Conservation (phyloP, 192 early-diverging fungal species). For the Backusella luteola region DNA sequence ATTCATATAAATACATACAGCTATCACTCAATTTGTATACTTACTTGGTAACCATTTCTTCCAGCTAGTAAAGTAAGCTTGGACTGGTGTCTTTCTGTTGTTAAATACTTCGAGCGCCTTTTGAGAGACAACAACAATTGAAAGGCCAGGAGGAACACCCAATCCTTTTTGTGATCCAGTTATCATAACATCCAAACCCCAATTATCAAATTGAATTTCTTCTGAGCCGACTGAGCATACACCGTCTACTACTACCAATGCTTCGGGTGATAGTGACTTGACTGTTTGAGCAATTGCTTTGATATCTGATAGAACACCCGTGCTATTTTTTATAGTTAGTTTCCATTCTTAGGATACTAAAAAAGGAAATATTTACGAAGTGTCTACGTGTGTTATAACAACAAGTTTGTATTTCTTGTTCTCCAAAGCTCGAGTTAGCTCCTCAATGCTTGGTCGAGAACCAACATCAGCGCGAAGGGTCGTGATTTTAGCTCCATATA, state of each 20-base stretch:
- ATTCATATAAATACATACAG: neutral
- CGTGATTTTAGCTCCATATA: constrained; percentile 88
- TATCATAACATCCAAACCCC: constrained; percentile 89
- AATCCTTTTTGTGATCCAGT: constrained; percentile 96
- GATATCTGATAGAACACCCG: constrained; percentile 87
- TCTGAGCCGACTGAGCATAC: constrained; percentile 96
- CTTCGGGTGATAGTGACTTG: constrained; percentile 72
- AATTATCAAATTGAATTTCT: constrained; percentile 88
- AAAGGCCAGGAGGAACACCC: constrained; percentile 91
- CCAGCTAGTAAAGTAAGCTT: constrained; percentile 91
- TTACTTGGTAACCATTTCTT: constrained; percentile 88
- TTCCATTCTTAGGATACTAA: neutral
- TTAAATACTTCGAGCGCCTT: constrained; percentile 67
- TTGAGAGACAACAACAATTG: constrained; percentile 82
- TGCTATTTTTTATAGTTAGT: constrained; percentile 28
- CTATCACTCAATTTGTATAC: neutral
- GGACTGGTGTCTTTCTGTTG: constrained; percentile 73
- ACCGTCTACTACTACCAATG: constrained; percentile 91
- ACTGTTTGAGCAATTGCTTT: constrained; percentile 74
- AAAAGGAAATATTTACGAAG: constrained; percentile 8
- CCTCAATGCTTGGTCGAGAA: constrained; percentile 61
- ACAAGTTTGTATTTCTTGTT: constrained; percentile 79
- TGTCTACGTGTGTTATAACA: constrained; percentile 95
- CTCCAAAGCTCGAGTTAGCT: constrained; percentile 64
- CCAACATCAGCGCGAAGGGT: constrained; percentile 72